A percentile compares a stretch with the other conserved stretches of the same genome.
Evolutionary conservation across 305 asterid species (phyloP).

Genomic region (Fraxinus dipetala): DNA sequence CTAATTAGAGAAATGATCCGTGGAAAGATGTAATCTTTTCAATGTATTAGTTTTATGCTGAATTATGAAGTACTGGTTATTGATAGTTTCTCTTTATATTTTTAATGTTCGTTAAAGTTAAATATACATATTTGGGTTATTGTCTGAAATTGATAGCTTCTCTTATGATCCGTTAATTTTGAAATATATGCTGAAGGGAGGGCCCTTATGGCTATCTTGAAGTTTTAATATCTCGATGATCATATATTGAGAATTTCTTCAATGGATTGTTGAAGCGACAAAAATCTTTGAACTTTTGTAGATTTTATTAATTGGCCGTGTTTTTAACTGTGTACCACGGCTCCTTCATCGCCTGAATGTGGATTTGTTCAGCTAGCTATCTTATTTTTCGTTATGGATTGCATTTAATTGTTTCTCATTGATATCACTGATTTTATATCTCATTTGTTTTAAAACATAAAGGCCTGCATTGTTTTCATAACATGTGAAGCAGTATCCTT

Average conservation of each 20-base stretch:
- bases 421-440: neutral
- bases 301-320: constrained; percentile 11
- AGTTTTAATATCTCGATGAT: neutral
- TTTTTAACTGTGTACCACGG: neutral
- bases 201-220: constrained; percentile 4
- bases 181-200: neutral
- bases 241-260: neutral
- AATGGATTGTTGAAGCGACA: constrained; percentile 6
- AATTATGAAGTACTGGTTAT: constrained; percentile 9
- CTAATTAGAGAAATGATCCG: constrained; percentile 14
- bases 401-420: neutral
- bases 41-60: constrained; percentile 25
- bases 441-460: neutral
- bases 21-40: neutral
- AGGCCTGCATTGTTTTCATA: neutral
- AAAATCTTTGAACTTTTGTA: neutral
- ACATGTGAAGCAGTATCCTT: neutral
- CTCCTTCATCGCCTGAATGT: neutral
- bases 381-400: neutral
- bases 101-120: constrained; percentile 1
- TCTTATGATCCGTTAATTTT: neutral
- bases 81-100: constrained; percentile 11
- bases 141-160: neutral
- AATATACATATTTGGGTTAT: neutral
- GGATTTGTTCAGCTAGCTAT: constrained; percentile 2